A percentile compares a stretch with the other conserved stretches of the same genome.
phyloP scores from a whole-genome alignment of 1,284 basidiomycete species.

The Melanopsichium pennsylvanicum region DNA sequence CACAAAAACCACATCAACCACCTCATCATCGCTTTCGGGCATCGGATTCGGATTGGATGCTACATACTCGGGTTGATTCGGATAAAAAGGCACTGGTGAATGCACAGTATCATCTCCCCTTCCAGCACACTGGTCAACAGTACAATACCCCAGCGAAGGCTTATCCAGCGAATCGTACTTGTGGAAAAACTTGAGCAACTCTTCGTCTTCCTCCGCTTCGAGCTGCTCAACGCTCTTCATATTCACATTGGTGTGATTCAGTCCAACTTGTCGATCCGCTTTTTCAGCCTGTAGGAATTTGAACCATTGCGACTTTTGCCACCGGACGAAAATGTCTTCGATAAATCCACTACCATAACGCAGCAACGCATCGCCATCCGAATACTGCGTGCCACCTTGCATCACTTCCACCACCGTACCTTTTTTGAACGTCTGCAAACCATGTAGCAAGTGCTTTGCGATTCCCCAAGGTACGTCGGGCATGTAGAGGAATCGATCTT shows the following conservation, averaged over 20 bases:
- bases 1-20: constrained; percentile 52
- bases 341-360: constrained; percentile 32
- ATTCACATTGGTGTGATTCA: no score
- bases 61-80: constrained; percentile 60
- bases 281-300: constrained; percentile 30
- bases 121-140: constrained; percentile 53
- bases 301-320: constrained; percentile 49
- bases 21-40: constrained; percentile 25
- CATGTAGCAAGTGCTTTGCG: constrained; percentile 44
- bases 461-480: constrained; percentile 53
- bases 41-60: constrained; percentile 43
- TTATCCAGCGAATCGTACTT: constrained; percentile 40
- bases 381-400: constrained; percentile 31
- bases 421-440: constrained; percentile 40
- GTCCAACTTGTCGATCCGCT: constrained; percentile 16
- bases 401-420: constrained; percentile 42
- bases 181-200: constrained; percentile 28
- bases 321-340: constrained; percentile 39
- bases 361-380: constrained; percentile 30
- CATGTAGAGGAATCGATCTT: constrained; percentile 59
- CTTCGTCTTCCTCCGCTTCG: constrained; percentile 44
- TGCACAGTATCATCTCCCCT: constrained; percentile 60
- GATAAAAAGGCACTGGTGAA: constrained; percentile 46
- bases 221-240: constrained; percentile 31
- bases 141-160: constrained; percentile 62